Evolutionary conservation across 768 basidiomycete species (phyloP), one percentile per base, ranked within the genome.

Genomic region (Calocybe indica): DNA sequence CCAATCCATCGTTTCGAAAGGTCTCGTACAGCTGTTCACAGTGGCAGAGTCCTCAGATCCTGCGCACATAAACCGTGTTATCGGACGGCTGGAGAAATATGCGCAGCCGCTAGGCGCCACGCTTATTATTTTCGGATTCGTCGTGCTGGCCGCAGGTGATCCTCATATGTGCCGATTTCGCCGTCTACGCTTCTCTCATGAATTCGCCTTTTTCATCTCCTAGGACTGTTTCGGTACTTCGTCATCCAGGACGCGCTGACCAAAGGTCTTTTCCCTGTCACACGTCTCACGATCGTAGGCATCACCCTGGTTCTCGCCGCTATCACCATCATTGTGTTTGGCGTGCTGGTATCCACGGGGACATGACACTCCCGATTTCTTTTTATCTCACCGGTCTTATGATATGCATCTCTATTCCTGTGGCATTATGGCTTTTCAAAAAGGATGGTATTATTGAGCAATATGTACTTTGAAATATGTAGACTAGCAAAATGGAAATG

Each of bases 21-120:
- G 76, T n/a, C 67, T 81, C 6, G 75, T 83, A 0, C 80, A 82
- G 49, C 58, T 83, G 3, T 78, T 82, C 54, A 65, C 71, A 5
- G 56, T 75, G 40, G 61, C 68, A 11, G 55, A 56, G 11, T 39
- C 53, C 3, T 46, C 63, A 10, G 15, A 50, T 28, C 36, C 54
- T 1, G 37, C 37, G 36, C 48, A 45, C 10, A 6, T 37, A 1
- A 38, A 45, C 14, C 3, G 10, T 45, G 1, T 53, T 41, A 37
- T 48, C 55, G 5, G 52, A 60, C 51, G 60, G 54, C 37, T 51
- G 57, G 60, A 60, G 5, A 41, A 41, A n/a, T 73, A 65, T 53
- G 72, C 78, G 22, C 69, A 73, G 12, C 77, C 79, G 4, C 62
- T 83, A 2, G 80, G 81, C n/a, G 78, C 73, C 12, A 64, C 68